These are phyloP conservation scores for Marvania coccoides DNA, from an alignment of 139 green algal genomes.

Conservation along the genomic window DNA sequence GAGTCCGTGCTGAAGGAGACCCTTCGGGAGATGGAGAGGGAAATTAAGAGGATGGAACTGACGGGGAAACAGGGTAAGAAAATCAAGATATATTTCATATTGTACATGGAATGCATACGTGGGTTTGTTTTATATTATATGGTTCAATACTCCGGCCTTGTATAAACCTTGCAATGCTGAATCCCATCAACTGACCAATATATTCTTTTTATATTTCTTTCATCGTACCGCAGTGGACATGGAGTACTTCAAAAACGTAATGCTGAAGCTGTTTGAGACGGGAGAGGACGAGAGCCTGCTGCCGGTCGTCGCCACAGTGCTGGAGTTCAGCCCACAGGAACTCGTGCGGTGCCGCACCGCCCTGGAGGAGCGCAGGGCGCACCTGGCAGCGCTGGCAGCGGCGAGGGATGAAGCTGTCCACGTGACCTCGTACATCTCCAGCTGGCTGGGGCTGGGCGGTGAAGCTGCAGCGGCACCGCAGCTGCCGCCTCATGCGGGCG, in stretches of 20 bases:
- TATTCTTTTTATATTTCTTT: not conserved
- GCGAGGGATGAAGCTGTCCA: not conserved
- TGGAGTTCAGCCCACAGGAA: slow-evolving; percentile 44
- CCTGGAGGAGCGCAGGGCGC: not conserved
- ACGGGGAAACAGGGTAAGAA: slow-evolving; percentile 8
- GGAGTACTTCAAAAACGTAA: slow-evolving; percentile 52
- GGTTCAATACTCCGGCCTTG: too few relatives aligned
- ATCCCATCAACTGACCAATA: too few relatives aligned
- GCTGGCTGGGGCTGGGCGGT: not conserved
- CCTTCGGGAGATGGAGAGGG: slow-evolving; percentile 36
- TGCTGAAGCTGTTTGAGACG: slow-evolving; percentile 52
- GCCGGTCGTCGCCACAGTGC: slow-evolving; percentile 38
- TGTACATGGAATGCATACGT: too few relatives aligned
- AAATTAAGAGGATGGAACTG: slow-evolving; percentile 27
- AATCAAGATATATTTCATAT: too few relatives aligned
- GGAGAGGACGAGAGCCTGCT: slow-evolving; percentile 38
- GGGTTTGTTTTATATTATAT: too few relatives aligned
- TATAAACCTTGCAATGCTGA: too few relatives aligned
- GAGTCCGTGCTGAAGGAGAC: slow-evolving; percentile 45
- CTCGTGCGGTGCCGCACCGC: slow-evolving; percentile 28
- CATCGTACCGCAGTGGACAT: slow-evolving; percentile 24
- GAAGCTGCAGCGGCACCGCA: not conserved
- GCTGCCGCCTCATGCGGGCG: too few relatives aligned
- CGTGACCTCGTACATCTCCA: slow-evolving; percentile 5
- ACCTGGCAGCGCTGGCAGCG: not conserved